Conservation (phyloP, 495 filamentous ascomycete genomes). For the Penicillium desertorum region DNA sequence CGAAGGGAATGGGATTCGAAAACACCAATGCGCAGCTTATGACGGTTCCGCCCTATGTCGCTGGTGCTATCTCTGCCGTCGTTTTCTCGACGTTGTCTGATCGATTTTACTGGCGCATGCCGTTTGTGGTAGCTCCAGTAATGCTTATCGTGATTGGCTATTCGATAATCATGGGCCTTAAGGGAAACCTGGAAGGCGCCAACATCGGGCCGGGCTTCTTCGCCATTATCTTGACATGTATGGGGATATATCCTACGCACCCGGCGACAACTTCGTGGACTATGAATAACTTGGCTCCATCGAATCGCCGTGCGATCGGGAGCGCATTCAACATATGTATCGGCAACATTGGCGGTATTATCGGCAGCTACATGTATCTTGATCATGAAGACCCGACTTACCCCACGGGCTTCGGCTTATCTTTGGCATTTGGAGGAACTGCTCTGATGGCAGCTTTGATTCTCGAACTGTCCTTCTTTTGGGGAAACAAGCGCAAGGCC, state of each 20-base stretch:
- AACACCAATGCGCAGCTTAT: slow-evolving; percentile 34
- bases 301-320: slow-evolving; percentile 36
- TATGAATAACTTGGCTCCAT: slow-evolving; percentile 38
- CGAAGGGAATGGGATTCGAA: slow-evolving; percentile 31
- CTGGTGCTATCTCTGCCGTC: slow-evolving; percentile 33
- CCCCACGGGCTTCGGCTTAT: slow-evolving; percentile 35
- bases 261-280: slow-evolving; percentile 40
- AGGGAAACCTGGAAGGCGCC: slow-evolving; percentile 27
- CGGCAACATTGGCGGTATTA: slow-evolving; percentile 38
- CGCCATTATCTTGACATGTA: slow-evolving; percentile 36
- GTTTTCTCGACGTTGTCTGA: slow-evolving; percentile 37
- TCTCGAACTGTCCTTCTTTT: slow-evolving; percentile 23
- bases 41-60: slow-evolving; percentile 36
- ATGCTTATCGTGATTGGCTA: slow-evolving; percentile 33
- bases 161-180: slow-evolving; percentile 26
- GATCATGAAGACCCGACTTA: slow-evolving; percentile 32
- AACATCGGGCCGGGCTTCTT: slow-evolving; percentile 36
- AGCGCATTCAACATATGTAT: slow-evolving; percentile 39
- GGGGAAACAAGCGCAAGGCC: slow-evolving; percentile 26
- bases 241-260: slow-evolving; percentile 43
- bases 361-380: slow-evolving; percentile 40
- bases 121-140: slow-evolving; percentile 36
- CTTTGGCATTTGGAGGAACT: slow-evolving; percentile 25
- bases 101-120: slow-evolving; percentile 38
- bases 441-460: slow-evolving; percentile 24